These are phyloP conservation scores for Candida sakaeoensis DNA, from an alignment of 805 yeast genomes.

Conservation along the genomic window DNA sequence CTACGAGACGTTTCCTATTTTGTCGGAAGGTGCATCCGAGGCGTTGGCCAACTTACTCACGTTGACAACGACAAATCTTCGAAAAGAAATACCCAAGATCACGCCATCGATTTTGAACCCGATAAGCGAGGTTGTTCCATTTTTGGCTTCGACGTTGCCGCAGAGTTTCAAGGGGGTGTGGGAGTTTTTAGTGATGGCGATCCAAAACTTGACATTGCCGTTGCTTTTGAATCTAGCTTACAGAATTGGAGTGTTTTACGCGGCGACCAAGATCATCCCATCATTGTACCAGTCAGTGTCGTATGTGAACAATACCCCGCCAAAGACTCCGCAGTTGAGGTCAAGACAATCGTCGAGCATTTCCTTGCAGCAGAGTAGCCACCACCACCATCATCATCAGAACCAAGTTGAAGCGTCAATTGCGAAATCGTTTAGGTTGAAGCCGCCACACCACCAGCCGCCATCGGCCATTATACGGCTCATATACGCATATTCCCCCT, in stretches of 20 bases:
- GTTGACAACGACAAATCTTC: slow-evolving; percentile 30
- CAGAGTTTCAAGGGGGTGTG: slow-evolving; percentile 51
- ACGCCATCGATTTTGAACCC: slow-evolving; percentile 35
- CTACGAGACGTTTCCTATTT: slow-evolving; percentile 87
- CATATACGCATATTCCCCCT: slow-evolving; percentile 86
- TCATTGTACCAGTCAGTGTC: slow-evolving; percentile 48
- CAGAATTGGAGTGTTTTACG: slow-evolving; percentile 79
- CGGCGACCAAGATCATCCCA: slow-evolving; percentile 94
- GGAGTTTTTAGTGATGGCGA: slow-evolving; percentile 50
- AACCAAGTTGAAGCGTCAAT: neutral
- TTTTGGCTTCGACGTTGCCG: slow-evolving; percentile 50
- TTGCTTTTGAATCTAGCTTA: slow-evolving; percentile 78
- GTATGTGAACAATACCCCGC: slow-evolving; percentile 36
- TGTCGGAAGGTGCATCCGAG: slow-evolving; percentile 50
- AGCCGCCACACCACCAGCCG: slow-evolving; percentile 18
- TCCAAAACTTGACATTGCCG: slow-evolving; percentile 70
- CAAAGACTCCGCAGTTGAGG: slow-evolving; percentile 36
- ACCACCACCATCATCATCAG: neutral
- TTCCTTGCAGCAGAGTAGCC: slow-evolving; percentile 14
- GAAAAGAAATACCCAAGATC: slow-evolving; percentile 32
- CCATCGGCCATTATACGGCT: slow-evolving; percentile 32
- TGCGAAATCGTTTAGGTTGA: slow-evolving; percentile 11
- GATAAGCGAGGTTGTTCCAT: slow-evolving; percentile 34
- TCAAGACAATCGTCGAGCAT: slow-evolving; percentile 31
- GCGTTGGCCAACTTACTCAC: slow-evolving; percentile 30